Conservation (phyloP, 768 basidiomycete species). For the Xerocomellus dryophilus region DNA sequence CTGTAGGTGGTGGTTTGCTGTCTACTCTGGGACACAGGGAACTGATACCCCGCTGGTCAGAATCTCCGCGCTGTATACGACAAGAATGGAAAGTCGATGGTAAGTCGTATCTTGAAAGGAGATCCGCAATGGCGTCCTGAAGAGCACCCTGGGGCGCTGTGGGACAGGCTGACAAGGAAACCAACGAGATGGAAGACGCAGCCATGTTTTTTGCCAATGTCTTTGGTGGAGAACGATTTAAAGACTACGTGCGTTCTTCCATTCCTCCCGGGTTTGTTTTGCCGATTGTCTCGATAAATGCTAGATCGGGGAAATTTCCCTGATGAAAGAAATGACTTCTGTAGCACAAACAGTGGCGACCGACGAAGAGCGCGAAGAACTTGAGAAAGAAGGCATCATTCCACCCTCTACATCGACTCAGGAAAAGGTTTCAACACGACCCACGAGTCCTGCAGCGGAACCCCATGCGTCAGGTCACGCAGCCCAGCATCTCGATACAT, state of each 20-base stretch:
- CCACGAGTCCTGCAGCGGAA: conserved; percentile 16
- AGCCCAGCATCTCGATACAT: conserved; percentile 10
- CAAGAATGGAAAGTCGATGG: conserved; percentile 90
- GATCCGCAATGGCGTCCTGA: conserved; percentile 7
- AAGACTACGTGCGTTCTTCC: conserved; percentile 69
- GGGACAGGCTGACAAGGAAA: conserved; percentile 68
- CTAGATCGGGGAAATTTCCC: conserved; percentile 93
- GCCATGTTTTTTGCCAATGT: conserved; percentile 93
- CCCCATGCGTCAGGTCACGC: conserved; percentile 7
- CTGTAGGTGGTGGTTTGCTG: conserved; percentile 46
- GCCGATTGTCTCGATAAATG: neutral
- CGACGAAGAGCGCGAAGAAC: conserved; percentile 88
- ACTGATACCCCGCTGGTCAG: conserved; percentile 33
- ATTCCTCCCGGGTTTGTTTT: neutral
- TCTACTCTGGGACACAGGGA: conserved; percentile 5
- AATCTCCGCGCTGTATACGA: conserved; percentile 90
- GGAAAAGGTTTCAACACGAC: conserved; percentile 15
- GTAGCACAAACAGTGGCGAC: conserved; percentile 85
- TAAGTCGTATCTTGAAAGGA: conserved; percentile 32
- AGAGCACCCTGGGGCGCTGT: neutral
- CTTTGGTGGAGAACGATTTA: conserved; percentile 91
- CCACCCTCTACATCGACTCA: conserved; percentile 18
- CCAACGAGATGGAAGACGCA: conserved; percentile 86
- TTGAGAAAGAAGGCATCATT: conserved; percentile 64
- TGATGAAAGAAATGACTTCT: conserved; percentile 91